Percentiles rank a stretch among this genome's conserved stretches.
phyloP scores from a whole-genome alignment of 2,329 filamentous ascomycete genomes.

The Stagonosporopsis cucurbitacearum region DNA sequence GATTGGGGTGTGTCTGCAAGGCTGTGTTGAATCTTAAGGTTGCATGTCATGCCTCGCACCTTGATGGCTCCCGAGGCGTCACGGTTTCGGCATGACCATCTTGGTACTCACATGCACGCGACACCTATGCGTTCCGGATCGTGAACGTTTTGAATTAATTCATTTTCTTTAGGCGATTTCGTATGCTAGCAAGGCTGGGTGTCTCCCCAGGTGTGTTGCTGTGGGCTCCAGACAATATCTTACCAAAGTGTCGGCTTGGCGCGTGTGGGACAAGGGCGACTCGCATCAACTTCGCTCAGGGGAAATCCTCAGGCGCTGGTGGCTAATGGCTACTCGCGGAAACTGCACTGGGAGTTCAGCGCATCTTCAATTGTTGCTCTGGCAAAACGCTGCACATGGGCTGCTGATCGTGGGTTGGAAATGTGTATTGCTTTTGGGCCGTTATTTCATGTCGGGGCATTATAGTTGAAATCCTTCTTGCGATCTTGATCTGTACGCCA shows the following conservation, averaged over 20 bases:
- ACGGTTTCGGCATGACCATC: slow-evolving; percentile 23
- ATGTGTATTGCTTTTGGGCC: slow-evolving; percentile 13
- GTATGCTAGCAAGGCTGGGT: not conserved
- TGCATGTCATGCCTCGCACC: slow-evolving; percentile 23
- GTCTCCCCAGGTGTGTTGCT: not conserved
- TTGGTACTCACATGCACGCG: slow-evolving; percentile 28
- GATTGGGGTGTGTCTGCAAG: not conserved
- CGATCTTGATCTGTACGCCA: slow-evolving; percentile 23
- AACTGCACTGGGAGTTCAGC: slow-evolving; percentile 14
- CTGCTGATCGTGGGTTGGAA: slow-evolving; percentile 7
- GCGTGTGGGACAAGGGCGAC: not conserved
- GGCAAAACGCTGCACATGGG: slow-evolving; percentile 15
- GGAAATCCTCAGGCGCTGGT: slow-evolving; percentile 1
- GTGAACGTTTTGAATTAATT: not conserved
- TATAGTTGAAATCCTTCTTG: slow-evolving; percentile 20
- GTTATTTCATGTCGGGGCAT: slow-evolving; percentile 17
- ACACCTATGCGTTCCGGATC: not conserved
- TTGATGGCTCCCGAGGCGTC: slow-evolving; percentile 25
- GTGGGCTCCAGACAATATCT: not conserved
- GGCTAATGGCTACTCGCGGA: not conserved
- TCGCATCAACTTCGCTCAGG: not conserved
- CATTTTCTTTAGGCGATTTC: not conserved
- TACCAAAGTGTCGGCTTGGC: not conserved
- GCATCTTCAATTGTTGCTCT: slow-evolving; percentile 6
- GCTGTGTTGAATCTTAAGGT: not conserved